A percentile compares a stretch with the other conserved stretches of the same genome.
phyloP scores from a whole-genome alignment of 306 rosid species.

The Citrullus amarus region DNA sequence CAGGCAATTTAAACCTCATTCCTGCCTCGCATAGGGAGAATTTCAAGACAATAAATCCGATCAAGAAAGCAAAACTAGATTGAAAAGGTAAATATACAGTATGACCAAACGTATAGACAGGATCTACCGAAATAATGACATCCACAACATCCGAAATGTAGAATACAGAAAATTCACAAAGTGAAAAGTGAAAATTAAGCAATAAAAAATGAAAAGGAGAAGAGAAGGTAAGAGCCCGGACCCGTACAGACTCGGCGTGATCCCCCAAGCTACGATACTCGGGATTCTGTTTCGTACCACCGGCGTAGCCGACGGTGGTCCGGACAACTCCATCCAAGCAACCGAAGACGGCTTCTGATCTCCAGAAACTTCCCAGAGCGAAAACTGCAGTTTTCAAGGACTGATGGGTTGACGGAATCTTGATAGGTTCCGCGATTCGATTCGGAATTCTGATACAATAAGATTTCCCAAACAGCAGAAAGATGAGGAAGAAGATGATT shows the following conservation, averaged over 20 bases:
- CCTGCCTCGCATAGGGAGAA: not conserved
- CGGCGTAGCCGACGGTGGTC: conserved; percentile 78
- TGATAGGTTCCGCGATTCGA: conserved; percentile 31
- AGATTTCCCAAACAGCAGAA: conserved; percentile 1
- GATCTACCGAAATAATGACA: not conserved
- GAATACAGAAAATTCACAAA: not conserved
- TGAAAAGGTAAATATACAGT: not conserved
- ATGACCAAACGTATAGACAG: not conserved
- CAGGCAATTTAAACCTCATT: not conserved
- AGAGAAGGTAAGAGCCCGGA: conserved; percentile 6
- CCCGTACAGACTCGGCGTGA: conserved; percentile 88
- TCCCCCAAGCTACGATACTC: conserved; percentile 73
- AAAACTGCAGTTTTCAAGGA: conserved; percentile 47
- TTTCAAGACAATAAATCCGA: not conserved
- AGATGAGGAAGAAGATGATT: conserved; percentile 17
- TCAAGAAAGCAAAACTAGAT: not conserved
- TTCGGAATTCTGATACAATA: conserved; percentile 50
- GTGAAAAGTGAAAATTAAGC: not conserved
- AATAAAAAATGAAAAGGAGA: not conserved
- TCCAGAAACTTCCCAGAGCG: conserved; percentile 94
- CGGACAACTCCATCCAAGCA: conserved; percentile 74
- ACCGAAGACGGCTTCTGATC: conserved; percentile 86
- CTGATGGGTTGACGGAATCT: conserved; percentile 20
- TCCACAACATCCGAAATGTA: not conserved
- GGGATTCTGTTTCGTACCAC: conserved; percentile 73